Evolutionary conservation across 306 rosid species (phyloP).

Genomic region (Acacia acuminata): DNA sequence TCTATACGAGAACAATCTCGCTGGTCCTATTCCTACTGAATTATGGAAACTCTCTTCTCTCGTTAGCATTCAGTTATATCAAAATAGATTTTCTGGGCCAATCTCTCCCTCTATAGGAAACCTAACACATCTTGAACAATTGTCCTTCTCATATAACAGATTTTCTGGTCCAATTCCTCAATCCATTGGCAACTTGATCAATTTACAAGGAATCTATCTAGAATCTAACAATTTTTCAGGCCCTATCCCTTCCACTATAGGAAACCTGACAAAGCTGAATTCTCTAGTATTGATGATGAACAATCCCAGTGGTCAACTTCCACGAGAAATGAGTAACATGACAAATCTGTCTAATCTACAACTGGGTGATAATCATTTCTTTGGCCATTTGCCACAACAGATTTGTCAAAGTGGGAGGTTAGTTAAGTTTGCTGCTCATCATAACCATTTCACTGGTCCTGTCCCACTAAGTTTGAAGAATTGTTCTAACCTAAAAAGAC

Average conservation of each 20-base stretch:
- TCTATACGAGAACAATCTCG: background rate
- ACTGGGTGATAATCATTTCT: background rate
- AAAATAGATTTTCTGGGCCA: background rate
- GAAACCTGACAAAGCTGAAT: background rate
- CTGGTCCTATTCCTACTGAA: background rate
- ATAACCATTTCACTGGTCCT: constrained; percentile 2
- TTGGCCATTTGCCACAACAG: constrained; percentile 15
- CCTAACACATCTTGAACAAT: background rate
- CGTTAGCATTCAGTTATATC: background rate
- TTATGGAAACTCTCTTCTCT: background rate
- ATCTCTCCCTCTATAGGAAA: background rate
- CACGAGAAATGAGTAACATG: constrained; percentile 4
- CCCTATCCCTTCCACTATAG: background rate
- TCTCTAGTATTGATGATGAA: background rate
- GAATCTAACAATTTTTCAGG: background rate
- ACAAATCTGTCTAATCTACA: background rate
- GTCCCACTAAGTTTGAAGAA: constrained; percentile 27
- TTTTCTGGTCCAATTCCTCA: background rate
- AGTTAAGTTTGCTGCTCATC: rapidly evolving
- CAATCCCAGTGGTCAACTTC: constrained; percentile 19
- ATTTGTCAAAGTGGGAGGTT: constrained; percentile 20
- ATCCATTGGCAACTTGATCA: background rate
- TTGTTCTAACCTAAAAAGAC: constrained; percentile 8
- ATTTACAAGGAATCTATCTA: background rate
- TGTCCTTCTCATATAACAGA: background rate